Base-by-base conservation (phyloP, 2,329 filamentous ascomycete species). In the Beauveria sp. region DNA sequence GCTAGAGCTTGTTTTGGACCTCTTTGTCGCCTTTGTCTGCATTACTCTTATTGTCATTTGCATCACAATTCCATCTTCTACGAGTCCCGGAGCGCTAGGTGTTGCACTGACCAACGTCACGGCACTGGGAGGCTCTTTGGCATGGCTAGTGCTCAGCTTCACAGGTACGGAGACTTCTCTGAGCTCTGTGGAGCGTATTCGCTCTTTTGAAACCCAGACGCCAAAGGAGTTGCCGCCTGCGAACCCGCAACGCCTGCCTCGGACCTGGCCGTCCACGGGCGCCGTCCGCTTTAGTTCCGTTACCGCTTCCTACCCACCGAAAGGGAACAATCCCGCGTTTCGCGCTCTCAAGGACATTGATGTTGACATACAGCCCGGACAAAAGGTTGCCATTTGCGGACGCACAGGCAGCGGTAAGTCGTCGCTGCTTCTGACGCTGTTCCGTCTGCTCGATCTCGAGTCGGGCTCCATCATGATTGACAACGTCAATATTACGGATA, bases 1-100 rank as follows among this genome's bases (percentile, higher is more conserved):
- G 80, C 70, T 83, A 1, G 76, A 72, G 0, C 67, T 83, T 0
- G 77, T 79, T 0, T 65, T 83, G 10, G 78, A 82, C 62, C 65
- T 83, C 2, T 54, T 68, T 6, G 76, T 80, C 0, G 75, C 79
- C 0, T 75, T 66, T 1, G 71, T 83, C 34, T 78, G 79, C 1
- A 72, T 77, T 0, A 65, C 80, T 1, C 65, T 83, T 2, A 76
- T 83, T 9, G 70, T 61, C 1, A 66, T 83, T 1, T 76, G 78
- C 1, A 76, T 81, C 2, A 53, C 62, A 43, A 67, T 81, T 5
- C 64, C 63, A 3, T 45, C 59, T 26, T 69, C 46, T 40, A 73
- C 56, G 69, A 73, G 49, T 34, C 49, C 68, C 50, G 69, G 34
- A 65, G 71, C 62, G 10, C 62, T 71, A 45, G 66, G 69, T 34